Base-by-base conservation (phyloP, 2,329 filamentous ascomycete species). In the Ophiocordyceps unilateralis region DNA sequence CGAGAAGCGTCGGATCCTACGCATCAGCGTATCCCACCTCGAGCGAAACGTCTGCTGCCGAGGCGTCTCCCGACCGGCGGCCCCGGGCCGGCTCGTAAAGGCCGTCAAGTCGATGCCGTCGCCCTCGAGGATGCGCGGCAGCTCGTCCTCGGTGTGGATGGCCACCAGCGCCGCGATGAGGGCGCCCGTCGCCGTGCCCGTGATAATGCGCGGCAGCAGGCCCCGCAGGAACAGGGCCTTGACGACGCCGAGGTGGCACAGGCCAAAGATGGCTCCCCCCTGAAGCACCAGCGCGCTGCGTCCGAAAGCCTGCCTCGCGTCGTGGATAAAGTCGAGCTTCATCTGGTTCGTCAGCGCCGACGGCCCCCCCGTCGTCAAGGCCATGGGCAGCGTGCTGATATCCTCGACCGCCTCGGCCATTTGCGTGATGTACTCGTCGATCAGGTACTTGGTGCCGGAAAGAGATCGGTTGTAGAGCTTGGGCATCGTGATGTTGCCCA, bases 221-320 rank as follows among this genome's bases (percentile, higher is more conserved):
- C 84, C 84, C 23, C 83, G 75, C 30, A 87, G 63, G 60, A 88
- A 84, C 36, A 95, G 65, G 2, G 87, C 87, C 56, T 89, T 93
- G 34, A 93, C 83, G 6, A 95, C 86, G 7, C 88, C 88, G 5
- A 95, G 60, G 59, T 95, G 89, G 53, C 85, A 94, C 10, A 94
- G 64, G 2, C 88, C 88, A 53, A 95, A 94, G 45, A 93, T 89
- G 37, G 86, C 83, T 14, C 89, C 88, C 40, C 88, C 88, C 58
- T 95, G 87, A 1, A 95, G 63, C 5, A 95, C 81, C 21, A 95
- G 69, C 1, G 83, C 87, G 44, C 81, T 91, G 49, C 87, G 72
- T 10, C 88, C 89, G 61, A 93, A 93, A 0, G 86, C 84, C 57
- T 91, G 85, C 11, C 88, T 72, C 10, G 86, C 86, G 59, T 93